phyloP scores from a whole-genome alignment of 208 protist genomes.

The Blastocrithidia nonstop region DNA sequence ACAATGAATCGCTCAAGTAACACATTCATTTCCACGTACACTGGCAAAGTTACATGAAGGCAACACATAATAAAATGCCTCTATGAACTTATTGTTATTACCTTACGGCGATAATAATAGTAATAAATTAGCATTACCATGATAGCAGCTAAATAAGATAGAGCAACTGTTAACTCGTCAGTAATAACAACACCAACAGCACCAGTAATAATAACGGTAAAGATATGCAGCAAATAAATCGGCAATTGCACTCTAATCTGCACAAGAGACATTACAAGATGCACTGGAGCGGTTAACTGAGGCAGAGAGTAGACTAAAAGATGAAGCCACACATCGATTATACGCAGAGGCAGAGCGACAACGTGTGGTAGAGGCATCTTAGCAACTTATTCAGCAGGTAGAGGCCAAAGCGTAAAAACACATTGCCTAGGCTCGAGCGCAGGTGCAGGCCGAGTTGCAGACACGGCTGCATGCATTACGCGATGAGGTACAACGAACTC shows the following conservation, averaged over 20 bases:
- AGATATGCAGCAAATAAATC: slow-evolving; percentile 9
- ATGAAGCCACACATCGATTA: slow-evolving; percentile 17
- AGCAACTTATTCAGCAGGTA: slow-evolving; percentile 21
- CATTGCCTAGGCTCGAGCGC: slow-evolving; percentile 20
- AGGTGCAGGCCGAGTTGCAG: slow-evolving; percentile 17
- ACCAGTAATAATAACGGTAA: not conserved
- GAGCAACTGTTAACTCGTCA: not conserved
- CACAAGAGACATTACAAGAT: slow-evolving; percentile 21
- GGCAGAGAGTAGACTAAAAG: slow-evolving; percentile 31
- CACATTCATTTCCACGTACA: too few species aligned
- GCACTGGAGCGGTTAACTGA: slow-evolving; percentile 32
- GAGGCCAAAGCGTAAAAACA: slow-evolving; percentile 28
- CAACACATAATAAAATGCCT: too few species aligned
- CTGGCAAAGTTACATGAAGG: too few species aligned
- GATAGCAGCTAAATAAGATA: too few species aligned
- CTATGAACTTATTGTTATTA: too few species aligned
- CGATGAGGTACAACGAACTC: slow-evolving; percentile 14
- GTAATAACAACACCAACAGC: not conserved
- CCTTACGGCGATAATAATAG: too few species aligned
- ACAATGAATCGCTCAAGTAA: too few species aligned
- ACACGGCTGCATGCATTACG: slow-evolving; percentile 16
- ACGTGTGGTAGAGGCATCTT: slow-evolving; percentile 8
- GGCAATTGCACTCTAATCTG: slow-evolving; percentile 10
- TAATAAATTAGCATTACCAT: too few species aligned
- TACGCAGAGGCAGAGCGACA: slow-evolving; percentile 13